Conservation (phyloP, 352 stramenopile species). For the Albugo laibachii region DNA sequence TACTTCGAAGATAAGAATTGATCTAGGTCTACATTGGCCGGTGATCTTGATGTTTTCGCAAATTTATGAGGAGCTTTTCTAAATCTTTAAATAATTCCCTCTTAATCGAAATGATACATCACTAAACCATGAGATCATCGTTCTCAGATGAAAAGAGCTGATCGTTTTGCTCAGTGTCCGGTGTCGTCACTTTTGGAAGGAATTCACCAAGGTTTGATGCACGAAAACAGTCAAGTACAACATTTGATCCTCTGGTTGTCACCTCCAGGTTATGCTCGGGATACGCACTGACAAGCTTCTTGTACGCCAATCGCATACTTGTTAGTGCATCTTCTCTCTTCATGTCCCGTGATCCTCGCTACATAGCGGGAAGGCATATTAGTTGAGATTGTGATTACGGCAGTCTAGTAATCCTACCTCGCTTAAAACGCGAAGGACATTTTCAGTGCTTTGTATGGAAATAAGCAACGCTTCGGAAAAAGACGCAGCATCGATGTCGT, state of each 20-base stretch:
- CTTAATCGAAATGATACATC: too few relatives aligned
- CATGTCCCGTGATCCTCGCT: conserved; percentile 34
- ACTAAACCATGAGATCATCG: too few relatives aligned
- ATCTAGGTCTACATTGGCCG: too few relatives aligned
- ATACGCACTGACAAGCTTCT: conserved; percentile 54
- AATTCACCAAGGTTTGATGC: too few relatives aligned
- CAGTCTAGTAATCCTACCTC: conserved; percentile 12
- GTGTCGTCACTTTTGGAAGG: too few relatives aligned
- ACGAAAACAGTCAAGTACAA: too few relatives aligned
- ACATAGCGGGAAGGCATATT: background rate
- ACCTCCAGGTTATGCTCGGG: conserved; percentile 67
- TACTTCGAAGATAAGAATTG: too few relatives aligned
- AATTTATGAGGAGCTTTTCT: too few relatives aligned
- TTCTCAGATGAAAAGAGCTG: too few relatives aligned
- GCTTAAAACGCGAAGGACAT: conserved; percentile 55
- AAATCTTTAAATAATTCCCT: too few relatives aligned
- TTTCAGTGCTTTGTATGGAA: conserved; percentile 66
- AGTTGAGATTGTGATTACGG: background rate
- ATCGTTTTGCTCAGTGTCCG: too few relatives aligned
- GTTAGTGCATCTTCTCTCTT: conserved; percentile 31
- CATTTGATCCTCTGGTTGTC: conserved; percentile 4
- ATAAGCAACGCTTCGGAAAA: conserved; percentile 62
- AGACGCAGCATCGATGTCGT: conserved; percentile 52
- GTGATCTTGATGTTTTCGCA: too few relatives aligned
- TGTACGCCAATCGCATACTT: conserved; percentile 49